Evolutionary conservation across 345 rosid genomes (phyloP).

Genomic region (Hibiscus syriacus): DNA sequence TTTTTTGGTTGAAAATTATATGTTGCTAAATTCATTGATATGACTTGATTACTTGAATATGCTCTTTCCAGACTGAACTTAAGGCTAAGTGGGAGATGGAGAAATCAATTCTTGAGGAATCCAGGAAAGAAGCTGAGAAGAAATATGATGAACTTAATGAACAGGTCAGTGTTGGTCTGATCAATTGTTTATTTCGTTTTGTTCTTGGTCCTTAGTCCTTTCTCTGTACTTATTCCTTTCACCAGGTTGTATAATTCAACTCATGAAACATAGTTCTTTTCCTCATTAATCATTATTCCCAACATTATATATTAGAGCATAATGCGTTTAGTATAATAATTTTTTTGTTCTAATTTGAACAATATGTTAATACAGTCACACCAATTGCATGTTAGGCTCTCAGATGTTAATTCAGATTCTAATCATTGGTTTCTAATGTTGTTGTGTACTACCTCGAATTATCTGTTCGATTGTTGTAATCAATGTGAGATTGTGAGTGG

Average conservation of each 20-base stretch:
- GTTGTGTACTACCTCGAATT: neutral
- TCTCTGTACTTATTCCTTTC: neutral
- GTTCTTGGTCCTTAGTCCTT: neutral
- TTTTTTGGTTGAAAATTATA: neutral
- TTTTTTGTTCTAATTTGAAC: neutral
- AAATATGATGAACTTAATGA: constrained; percentile 72
- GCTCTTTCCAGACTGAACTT: constrained; percentile 47
- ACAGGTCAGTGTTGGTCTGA: constrained; percentile 50
- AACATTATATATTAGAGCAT: neutral
- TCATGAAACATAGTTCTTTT: neutral
- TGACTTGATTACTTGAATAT: constrained; percentile 12
- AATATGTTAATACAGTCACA: neutral
- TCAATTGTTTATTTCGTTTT: neutral
- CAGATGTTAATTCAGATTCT: neutral
- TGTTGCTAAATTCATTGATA: neutral
- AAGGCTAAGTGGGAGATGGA: constrained; percentile 64
- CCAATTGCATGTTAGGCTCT: neutral
- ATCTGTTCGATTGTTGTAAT: neutral
- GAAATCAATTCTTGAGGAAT: constrained; percentile 51
- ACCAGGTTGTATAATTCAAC: neutral
- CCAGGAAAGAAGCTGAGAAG: constrained; percentile 58
- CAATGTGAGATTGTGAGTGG: neutral
- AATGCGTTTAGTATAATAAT: neutral
- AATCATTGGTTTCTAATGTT: neutral
- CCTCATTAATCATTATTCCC: neutral